Base-by-base conservation (phyloP, 805 yeast species). In the Saccharomycopsis malanga region DNA sequence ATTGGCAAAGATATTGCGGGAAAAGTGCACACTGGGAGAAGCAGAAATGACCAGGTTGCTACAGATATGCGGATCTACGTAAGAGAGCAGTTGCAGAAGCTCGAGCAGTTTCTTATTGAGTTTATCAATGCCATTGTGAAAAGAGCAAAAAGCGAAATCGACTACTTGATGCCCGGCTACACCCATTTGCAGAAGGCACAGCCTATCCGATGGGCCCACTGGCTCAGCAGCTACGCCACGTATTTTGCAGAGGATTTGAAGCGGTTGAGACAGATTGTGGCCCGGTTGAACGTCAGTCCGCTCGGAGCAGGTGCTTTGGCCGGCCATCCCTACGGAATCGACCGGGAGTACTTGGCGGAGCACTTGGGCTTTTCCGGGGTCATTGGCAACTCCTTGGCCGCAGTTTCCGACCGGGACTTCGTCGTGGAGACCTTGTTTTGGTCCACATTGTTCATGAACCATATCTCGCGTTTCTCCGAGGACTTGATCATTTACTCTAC, bases 161-260 rank as follows among this genome's bases (percentile, higher is more conserved):
- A 84, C 57, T 84, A 83, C 17, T 74, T 93, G 61, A 93, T 93
- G 98, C 99, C 99, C 9, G 99, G 99, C 38, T 93, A 93, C 70
- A 93, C 99, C 12, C 99, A 93, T 69, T 72, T 93, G 63, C 98
- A 93, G 73, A 84, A 96, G 64, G 98, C 98, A 1, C 99, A 89
- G 68, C 99, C 99, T n/a, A 93, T 93, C 61, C 79, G 99, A 69
- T 93, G 99, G 99, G 74, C 97, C 1, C 99, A 93, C 64, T 91
- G 97, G 96, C 72, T 93, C 56, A 79, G 91, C 56, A 81, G 87
- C 63, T 91, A 93, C 61, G 97, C 96, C 34, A 91, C 98, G 2
- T 93, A 89, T 62, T 83, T 93, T 66, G 77, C 89, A 7, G 88
- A 88, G 61, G 99, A 93, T 63, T 80, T 83, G 68, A 79, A 85